Evolutionary conservation across 2,329 filamentous ascomycete genomes (phyloP).

Genomic region (Aspergillus quadricinctus): DNA sequence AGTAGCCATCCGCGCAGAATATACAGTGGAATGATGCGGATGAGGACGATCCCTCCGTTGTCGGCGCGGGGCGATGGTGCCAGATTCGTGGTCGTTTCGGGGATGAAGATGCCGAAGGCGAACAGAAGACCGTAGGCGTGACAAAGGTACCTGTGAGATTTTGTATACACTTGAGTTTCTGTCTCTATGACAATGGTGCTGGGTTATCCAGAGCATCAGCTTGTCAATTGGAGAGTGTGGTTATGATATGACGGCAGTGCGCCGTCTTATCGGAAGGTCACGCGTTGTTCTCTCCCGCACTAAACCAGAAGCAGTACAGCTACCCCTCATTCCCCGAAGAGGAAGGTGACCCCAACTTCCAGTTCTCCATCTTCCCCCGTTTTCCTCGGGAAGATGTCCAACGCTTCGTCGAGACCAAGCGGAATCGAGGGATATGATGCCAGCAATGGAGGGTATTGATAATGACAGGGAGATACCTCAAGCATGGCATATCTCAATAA

Average conservation of each 20-base stretch:
- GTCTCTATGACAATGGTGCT: neutral
- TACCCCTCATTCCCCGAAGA: neutral
- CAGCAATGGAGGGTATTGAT: neutral
- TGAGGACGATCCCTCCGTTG: conserved; percentile 22
- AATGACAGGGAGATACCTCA: neutral
- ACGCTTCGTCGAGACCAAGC: neutral
- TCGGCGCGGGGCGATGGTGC: conserved; percentile 18
- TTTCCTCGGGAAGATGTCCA: neutral
- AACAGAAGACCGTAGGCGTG: conserved; percentile 85
- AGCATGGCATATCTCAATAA: neutral
- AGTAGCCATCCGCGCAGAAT: neutral
- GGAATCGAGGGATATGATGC: neutral
- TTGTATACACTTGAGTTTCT: neutral
- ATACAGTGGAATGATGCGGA: conserved; percentile 25
- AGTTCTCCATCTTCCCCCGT: neutral
- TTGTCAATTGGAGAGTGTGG: neutral
- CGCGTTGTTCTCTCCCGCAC: neutral
- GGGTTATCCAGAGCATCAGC: neutral
- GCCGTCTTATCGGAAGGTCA: neutral
- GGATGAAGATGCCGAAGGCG: conserved; percentile 29
- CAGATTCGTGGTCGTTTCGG: conserved; percentile 13
- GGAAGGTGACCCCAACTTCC: neutral
- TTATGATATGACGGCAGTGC: neutral
- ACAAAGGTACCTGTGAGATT: conserved; percentile 51
- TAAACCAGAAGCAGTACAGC: neutral